phyloP scores from a whole-genome alignment of 2,329 filamentous ascomycete species.

The Chalaropsis thielavioides region DNA sequence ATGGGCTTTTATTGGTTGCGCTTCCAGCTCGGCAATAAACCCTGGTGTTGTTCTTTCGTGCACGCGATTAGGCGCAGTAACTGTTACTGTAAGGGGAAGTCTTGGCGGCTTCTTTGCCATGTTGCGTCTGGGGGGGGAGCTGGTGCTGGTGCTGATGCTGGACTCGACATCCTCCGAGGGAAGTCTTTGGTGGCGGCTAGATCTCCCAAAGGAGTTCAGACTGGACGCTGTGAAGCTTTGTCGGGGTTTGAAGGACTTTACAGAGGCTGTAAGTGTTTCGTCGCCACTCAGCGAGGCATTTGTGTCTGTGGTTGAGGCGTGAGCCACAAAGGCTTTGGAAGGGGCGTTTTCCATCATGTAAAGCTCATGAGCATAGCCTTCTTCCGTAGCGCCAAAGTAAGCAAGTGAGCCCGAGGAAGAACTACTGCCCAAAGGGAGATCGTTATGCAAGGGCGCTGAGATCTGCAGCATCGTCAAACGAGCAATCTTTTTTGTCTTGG shows the following conservation, averaged over 20 bases:
- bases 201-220: neutral
- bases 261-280: neutral
- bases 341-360: conserved; percentile 19
- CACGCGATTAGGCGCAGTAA: neutral
- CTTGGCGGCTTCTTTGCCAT: conserved; percentile 9
- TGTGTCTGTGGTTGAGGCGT: neutral
- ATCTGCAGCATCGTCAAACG: conserved; percentile 27
- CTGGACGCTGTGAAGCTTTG: neutral
- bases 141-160: neutral
- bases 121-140: neutral
- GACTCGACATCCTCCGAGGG: conserved; percentile 9
- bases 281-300: neutral
- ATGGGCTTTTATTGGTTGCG: neutral
- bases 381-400: conserved; percentile 15
- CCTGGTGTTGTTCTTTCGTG: neutral
- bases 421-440: neutral
- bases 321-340: conserved; percentile 18
- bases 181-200: conserved; percentile 8
- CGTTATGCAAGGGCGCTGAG: conserved; percentile 28
- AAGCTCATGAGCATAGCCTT: conserved; percentile 10
- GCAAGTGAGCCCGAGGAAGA: conserved; percentile 7
- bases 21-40: neutral
- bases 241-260: neutral
- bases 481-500: conserved; percentile 25
- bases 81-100: conserved; percentile 3